Base-by-base conservation (phyloP, 2,329 filamentous ascomycete genomes). In the Ceratocystis cubensis region DNA sequence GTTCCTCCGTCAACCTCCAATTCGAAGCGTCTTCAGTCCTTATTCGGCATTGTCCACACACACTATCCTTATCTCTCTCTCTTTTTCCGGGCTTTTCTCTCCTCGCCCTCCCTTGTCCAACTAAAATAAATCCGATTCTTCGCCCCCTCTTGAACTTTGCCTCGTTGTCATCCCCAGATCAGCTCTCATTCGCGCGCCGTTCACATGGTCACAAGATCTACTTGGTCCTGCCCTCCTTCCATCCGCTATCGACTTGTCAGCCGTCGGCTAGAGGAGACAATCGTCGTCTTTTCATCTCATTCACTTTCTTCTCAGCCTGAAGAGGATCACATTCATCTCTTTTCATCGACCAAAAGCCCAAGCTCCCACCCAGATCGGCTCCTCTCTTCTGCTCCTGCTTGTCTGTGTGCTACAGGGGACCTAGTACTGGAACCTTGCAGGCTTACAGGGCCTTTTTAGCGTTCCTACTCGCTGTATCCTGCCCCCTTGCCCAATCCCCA, bases 361-460 rank as follows among this genome's bases (percentile, higher is more conserved):
- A 57, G 53, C 53, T 57, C 53, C 53, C 53, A 15, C 53, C 53
- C 10, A 13, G 53, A 15, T 33, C 53, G 28, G 53, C 53, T 33
- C 25, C 17, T 57, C 15, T 30, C 13, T 41, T 41, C 53, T 57
- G 53, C 48, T 50, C 48, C 48, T 50, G 20, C 22, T 50, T 25
- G 53, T 57, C 53, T 25, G 53, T 57, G 53, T 57, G 25, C 22
- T 57, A 57, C 53, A 57, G 53, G 53, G 53, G 53, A 25, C 53
- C 53, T 15, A 2, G 22, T 15, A 17, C 22, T 33, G 17, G 8
- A 17, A 57, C 53, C 13, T 30, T 10, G 53, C 28, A 33, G 30
- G 6, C 8, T 33, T 57, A 57, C 53, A 57, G 53, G 48, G 6
- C n/a, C 48, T 50, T 41, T 41, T 41, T 15, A 41, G 37, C 17